phyloP scores from a whole-genome alignment of 2,329 filamentous ascomycete genomes.

The Purpureocillium takamizusanense region DNA sequence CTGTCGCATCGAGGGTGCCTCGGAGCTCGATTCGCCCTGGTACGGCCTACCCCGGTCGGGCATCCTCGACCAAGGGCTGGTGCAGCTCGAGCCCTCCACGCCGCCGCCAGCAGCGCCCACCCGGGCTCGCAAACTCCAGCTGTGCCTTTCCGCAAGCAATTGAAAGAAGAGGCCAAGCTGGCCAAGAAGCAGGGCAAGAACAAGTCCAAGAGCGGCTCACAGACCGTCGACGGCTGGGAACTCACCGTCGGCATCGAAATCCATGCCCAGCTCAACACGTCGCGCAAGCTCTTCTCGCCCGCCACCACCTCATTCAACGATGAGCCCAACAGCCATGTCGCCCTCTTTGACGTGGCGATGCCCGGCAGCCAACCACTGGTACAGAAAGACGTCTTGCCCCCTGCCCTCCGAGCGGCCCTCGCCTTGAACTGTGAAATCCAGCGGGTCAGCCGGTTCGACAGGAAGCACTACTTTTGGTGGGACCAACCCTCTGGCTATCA shows the following conservation, averaged over 20 bases:
- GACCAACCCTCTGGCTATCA: constrained; percentile 96
- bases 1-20: constrained; percentile 34
- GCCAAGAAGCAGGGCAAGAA: constrained; percentile 54
- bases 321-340: constrained; percentile 75
- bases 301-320: constrained; percentile 57
- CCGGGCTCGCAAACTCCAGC: constrained; percentile 11
- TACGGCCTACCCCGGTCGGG: constrained; percentile 8
- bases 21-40: constrained; percentile 7
- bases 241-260: constrained; percentile 95
- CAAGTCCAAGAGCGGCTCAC: constrained; percentile 33
- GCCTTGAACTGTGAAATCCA: constrained; percentile 76
- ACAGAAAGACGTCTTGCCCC: constrained; percentile 73
- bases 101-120: constrained; percentile 14
- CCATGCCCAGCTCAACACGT: constrained; percentile 88
- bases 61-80: constrained; percentile 5
- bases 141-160: constrained; percentile 58
- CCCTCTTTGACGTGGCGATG: constrained; percentile 79
- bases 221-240: constrained; percentile 67
- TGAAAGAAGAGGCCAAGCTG: constrained; percentile 63
- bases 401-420: constrained; percentile 82
- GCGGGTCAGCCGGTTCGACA: constrained; percentile 72
- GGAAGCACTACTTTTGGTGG: constrained; percentile 99
- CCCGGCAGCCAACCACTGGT: constrained; percentile 85
- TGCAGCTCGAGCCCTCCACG: constrained; percentile 20
- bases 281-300: constrained; percentile 79